Evolutionary conservation across 805 yeast species (phyloP).

Genomic region (Myxozyma lipomycoides): DNA sequence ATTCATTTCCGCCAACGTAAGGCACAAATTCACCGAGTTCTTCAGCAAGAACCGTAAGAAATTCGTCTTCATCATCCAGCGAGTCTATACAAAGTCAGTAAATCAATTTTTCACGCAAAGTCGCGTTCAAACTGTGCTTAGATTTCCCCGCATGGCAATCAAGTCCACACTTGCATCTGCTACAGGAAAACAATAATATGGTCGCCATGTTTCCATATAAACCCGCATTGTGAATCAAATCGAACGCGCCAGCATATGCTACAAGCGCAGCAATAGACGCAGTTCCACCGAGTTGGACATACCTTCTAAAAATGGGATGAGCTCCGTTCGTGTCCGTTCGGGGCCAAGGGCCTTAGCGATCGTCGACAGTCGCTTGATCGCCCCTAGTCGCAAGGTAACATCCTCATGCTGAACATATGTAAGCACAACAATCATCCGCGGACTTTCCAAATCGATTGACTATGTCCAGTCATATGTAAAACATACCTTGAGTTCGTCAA

Average conservation of each 20-base stretch:
- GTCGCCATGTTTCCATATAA: too few species aligned
- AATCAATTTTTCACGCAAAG: too few species aligned
- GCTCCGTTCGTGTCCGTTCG: conserved; percentile 82
- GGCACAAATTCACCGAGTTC: conserved; percentile 87
- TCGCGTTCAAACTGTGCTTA: too few species aligned
- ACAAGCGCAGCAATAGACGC: too few species aligned
- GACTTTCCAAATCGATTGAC: too few species aligned
- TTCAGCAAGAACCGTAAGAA: conserved; percentile 86
- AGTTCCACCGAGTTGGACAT: too few species aligned
- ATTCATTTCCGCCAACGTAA: conserved; percentile 75
- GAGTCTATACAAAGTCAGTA: conserved; percentile 30
- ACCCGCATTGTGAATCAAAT: too few species aligned
- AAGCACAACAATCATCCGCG: conserved; percentile 2
- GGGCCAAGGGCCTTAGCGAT: conserved; percentile 94
- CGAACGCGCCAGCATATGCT: too few species aligned
- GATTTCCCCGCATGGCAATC: too few species aligned
- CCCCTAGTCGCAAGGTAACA: conserved; percentile 85
- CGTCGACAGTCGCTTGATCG: conserved; percentile 90
- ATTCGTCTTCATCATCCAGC: conserved; percentile 94
- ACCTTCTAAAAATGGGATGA: conserved; percentile 83
- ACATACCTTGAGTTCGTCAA: conserved; percentile 79
- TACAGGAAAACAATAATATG: too few species aligned
- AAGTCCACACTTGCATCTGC: too few species aligned
- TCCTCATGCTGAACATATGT: conserved; percentile 67
- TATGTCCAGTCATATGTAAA: not conserved